Percentiles rank a stretch among this genome's conserved stretches.
Conservation (phyloP, 108 stramenopile genomes). For the Pinguiococcus pyrenoidosus region DNA sequence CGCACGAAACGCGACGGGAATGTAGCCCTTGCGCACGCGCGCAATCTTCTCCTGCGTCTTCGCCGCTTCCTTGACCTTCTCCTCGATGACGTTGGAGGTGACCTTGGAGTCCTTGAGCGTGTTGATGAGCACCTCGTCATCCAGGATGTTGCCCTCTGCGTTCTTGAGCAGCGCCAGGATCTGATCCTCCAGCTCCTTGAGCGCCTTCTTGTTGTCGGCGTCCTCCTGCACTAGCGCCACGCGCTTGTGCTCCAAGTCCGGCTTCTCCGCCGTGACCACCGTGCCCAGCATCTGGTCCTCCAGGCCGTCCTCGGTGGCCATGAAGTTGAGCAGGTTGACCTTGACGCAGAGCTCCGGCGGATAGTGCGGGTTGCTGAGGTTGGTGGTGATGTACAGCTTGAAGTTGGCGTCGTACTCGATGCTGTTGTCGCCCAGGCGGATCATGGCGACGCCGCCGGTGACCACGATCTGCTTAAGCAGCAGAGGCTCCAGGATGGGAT, state of each 20-base stretch:
- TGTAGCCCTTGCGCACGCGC: conserved; percentile 29
- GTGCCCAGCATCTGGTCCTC: conserved; percentile 55
- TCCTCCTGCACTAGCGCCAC: conserved; percentile 44
- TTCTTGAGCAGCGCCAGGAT: conserved; percentile 41
- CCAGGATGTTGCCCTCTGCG: conserved; percentile 48
- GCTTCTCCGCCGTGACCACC: conserved; percentile 28
- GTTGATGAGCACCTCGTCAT: conserved; percentile 48
- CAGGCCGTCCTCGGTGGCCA: conserved; percentile 45
- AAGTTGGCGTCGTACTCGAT: conserved; percentile 46
- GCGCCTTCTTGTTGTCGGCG: conserved; percentile 38
- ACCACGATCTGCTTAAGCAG: conserved; percentile 34
- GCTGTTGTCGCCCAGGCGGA: conserved; percentile 37
- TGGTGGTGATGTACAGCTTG: conserved; percentile 44
- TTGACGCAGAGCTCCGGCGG: conserved; percentile 37
- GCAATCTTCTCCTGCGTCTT: conserved; percentile 34
- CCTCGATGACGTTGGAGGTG: conserved; percentile 38
- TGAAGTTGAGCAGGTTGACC: conserved; percentile 50
- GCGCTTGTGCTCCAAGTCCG: conserved; percentile 36
- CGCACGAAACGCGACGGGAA: conserved; percentile 42
- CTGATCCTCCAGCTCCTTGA: conserved; percentile 46
- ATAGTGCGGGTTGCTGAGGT: conserved; percentile 47
- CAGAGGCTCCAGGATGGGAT: conserved; percentile 41
- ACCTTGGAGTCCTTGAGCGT: conserved; percentile 42
- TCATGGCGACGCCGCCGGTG: conserved; percentile 31
- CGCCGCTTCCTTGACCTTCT: conserved; percentile 38